Evolutionary conservation across 2,329 filamentous ascomycete genomes (phyloP), one percentile per base, ranked within the genome.

Genomic region (Neonectria magnoliae): DNA sequence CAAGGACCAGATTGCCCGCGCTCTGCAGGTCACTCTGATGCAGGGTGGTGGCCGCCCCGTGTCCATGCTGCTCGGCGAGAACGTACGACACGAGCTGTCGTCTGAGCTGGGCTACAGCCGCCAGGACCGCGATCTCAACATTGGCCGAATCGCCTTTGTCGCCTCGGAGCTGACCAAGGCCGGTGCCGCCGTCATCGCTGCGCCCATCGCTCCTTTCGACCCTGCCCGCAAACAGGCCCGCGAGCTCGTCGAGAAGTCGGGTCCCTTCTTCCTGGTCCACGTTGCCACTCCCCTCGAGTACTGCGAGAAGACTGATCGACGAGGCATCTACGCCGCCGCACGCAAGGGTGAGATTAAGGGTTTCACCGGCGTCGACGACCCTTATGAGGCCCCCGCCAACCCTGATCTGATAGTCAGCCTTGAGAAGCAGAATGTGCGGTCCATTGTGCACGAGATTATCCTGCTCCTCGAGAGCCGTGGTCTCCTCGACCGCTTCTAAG

Each of bases 361-460:
- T 69, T 99, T 99, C 87, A 99, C 96, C 8, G 96, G 96, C 75
- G 94, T 99, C 62, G 95, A 98, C 78, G 95, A 98, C 83, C 94
- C 96, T 53, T 99, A 99, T 78, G 96, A 99, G 89, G 78, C 81
- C 22, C 96, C 96, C 10, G 75, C 82, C 71, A 94, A 95, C 82
- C 88, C 94, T 33, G 90, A 98, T 78, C 85, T 99, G 70, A 88
- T 89, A 5, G 95, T 98, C 42, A 92, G 98, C 80, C 80, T 91
- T 60, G 90, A 92, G 82, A 96, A 91, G 87, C 93, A 93, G 81
- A 92, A 89, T 71, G 94, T 98, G 52, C 88, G 96, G 76, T 96
- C 92, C 65, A 95, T 95, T 67, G 96, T 99, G 57, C 96, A 99
- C 84, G 93, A 98, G 87, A 98, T 99, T 76, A 88, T 99, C 68